Evolutionary conservation across 176 grass and related monocot species (phyloP).

Genomic region (Panicum miliaceum): DNA sequence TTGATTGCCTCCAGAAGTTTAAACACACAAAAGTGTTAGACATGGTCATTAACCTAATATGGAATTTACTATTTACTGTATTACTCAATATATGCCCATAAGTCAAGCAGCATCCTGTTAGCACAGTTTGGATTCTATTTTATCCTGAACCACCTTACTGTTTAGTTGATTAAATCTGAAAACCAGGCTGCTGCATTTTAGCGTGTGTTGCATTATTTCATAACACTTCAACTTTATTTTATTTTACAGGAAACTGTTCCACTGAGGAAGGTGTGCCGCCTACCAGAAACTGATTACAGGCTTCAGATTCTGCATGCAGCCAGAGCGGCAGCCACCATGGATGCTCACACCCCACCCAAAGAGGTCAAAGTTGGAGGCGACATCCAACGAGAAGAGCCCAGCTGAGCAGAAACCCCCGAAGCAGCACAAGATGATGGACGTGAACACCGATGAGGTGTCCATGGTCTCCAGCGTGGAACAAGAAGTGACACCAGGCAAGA

Average conservation of each 20-base stretch:
- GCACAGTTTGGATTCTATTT: not conserved
- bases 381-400: slow-evolving; percentile 38
- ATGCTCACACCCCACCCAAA: slow-evolving; percentile 38
- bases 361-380: slow-evolving; percentile 19
- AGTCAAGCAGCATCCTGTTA: not conserved
- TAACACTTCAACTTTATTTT: not conserved
- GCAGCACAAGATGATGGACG: slow-evolving; percentile 76
- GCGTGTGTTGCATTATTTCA: not conserved
- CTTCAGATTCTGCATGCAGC: slow-evolving; percentile 86
- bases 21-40: not conserved
- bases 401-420: slow-evolving; percentile 48
- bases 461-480: slow-evolving; percentile 37
- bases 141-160: not conserved
- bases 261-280: slow-evolving; percentile 96
- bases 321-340: slow-evolving; percentile 53
- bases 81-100: not conserved
- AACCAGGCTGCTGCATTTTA: not conserved
- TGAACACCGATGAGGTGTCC: slow-evolving; percentile 65
- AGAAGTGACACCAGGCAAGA: slow-evolving; percentile 29
- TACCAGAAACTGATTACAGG: slow-evolving; percentile 95
- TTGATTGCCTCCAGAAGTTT: not conserved
- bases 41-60: not conserved
- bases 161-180: not conserved
- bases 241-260: slow-evolving; percentile 88
- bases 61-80: not conserved